phyloP scores from a whole-genome alignment of 2,329 filamentous ascomycete genomes.

The Fusarium heterosporum region DNA sequence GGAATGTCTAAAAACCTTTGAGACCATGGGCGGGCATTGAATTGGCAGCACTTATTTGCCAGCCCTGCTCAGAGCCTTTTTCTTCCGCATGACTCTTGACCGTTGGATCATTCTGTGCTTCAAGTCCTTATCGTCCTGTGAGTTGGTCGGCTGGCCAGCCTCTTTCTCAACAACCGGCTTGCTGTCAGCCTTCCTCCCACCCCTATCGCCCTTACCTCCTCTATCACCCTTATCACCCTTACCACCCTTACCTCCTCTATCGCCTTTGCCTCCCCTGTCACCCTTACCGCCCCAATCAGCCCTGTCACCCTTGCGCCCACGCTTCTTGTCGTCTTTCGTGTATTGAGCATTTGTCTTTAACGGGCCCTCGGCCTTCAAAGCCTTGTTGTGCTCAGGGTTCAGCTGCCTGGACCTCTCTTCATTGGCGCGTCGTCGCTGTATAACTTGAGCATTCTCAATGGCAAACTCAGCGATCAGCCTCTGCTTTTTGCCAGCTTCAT shows the following conservation, averaged over 20 bases:
- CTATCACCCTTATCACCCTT: conserved; percentile 40
- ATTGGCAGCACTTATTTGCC: conserved; percentile 44
- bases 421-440: conserved; percentile 72
- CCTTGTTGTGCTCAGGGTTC: conserved; percentile 40
- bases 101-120: conserved; percentile 84
- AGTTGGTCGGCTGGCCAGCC: conserved; percentile 52
- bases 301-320: conserved; percentile 36
- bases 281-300: conserved; percentile 25
- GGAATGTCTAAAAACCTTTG: conserved; percentile 32
- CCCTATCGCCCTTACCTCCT: conserved; percentile 12
- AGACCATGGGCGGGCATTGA: conserved; percentile 30
- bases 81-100: conserved; percentile 83
- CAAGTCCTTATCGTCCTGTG: conserved; percentile 55
- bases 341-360: conserved; percentile 32
- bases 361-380: conserved; percentile 25
- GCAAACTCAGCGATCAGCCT: conserved; percentile 95
- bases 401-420: conserved; percentile 52
- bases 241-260: not conserved
- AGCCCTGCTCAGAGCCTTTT: conserved; percentile 62
- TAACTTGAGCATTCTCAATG: conserved; percentile 96
- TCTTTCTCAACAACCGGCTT: conserved; percentile 20
- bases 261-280: not conserved
- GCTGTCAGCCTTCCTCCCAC: conserved; percentile 3
- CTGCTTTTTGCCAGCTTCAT: conserved; percentile 80
- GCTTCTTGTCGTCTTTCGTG: conserved; percentile 39